A percentile compares a stretch with the other conserved stretches of the same genome.
Evolutionary conservation across 2,329 filamentous ascomycete species (phyloP).

Genomic region (Aaosphaeria pasadenensis): DNA sequence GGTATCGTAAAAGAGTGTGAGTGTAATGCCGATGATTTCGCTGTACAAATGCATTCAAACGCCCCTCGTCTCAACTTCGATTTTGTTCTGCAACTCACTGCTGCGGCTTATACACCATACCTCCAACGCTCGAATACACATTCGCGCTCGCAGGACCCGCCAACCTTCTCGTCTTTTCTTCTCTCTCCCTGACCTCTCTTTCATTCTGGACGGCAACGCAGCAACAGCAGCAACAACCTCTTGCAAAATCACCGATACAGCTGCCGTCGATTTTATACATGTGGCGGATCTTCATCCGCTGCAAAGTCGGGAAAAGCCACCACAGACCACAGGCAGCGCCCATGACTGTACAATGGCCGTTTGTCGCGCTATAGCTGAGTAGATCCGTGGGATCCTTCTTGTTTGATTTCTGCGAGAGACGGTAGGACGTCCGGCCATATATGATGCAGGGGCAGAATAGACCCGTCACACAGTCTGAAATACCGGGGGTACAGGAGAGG

Average conservation of each 20-base stretch:
- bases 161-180: conserved; percentile 39
- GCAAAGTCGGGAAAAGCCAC: conserved; percentile 37
- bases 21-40: neutral
- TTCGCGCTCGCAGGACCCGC: conserved; percentile 36
- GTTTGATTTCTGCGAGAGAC: conserved; percentile 35
- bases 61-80: neutral
- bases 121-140: conserved; percentile 22
- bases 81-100: neutral
- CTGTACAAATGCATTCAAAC: neutral
- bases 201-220: conserved; percentile 46
- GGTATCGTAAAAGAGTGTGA: neutral
- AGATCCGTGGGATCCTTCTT: conserved; percentile 42
- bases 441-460: conserved; percentile 44
- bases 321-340: conserved; percentile 34
- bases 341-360: conserved; percentile 40
- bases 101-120: conserved; percentile 37
- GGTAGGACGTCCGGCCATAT: conserved; percentile 44
- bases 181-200: conserved; percentile 42
- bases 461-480: conserved; percentile 37
- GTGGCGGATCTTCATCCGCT: conserved; percentile 39
- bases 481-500: conserved; percentile 34
- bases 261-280: conserved; percentile 44
- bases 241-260: conserved; percentile 30
- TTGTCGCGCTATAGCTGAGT: conserved; percentile 34
- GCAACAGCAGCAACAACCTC: conserved; percentile 40